A percentile compares a stretch with the other conserved stretches of the same genome.
Conservation (phyloP, 164 flowering plant genomes). For the Berberis thunbergii region DNA sequence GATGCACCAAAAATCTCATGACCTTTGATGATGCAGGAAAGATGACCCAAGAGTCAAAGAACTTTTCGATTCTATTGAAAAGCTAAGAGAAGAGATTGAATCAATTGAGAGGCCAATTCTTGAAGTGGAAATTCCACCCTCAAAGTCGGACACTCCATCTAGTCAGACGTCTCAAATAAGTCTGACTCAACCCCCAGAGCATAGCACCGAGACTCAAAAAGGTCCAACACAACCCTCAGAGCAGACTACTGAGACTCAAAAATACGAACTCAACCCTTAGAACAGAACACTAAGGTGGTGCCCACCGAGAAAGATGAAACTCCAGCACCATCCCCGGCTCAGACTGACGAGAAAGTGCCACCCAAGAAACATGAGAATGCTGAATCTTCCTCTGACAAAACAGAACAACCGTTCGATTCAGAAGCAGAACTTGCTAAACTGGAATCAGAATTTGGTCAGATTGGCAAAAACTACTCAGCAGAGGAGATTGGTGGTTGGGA, state of each 20-base stretch:
- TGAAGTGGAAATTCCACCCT: slow-evolving; percentile 52
- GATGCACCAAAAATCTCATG: slow-evolving; percentile 1
- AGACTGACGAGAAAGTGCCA: slow-evolving; percentile 4
- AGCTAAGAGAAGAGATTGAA: slow-evolving; percentile 63
- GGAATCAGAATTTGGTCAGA: slow-evolving; percentile 86
- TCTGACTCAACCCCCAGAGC: slow-evolving; percentile 9
- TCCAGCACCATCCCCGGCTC: too few species aligned
- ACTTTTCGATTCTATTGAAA: slow-evolving; percentile 64
- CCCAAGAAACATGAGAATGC: slow-evolving; percentile 19
- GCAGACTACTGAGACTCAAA: too few species aligned
- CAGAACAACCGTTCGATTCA: slow-evolving; percentile 46
- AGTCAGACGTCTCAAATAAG: slow-evolving; percentile 20
- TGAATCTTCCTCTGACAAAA: slow-evolving; percentile 10
- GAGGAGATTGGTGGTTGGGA: slow-evolving; percentile 93
- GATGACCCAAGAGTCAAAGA: slow-evolving; percentile 56
- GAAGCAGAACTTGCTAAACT: slow-evolving; percentile 82
- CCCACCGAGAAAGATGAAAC: too few species aligned
- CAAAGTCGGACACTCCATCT: slow-evolving; percentile 24
- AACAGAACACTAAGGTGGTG: too few species aligned
- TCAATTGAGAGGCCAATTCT: slow-evolving; percentile 69
- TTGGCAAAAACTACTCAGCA: slow-evolving; percentile 48
- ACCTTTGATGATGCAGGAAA: slow-evolving; percentile 45
- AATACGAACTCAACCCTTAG: too few species aligned
- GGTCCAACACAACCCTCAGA: too few species aligned
- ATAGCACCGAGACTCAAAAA: background rate